Base-by-base conservation (phyloP, 1,284 basidiomycete species). In the Fomitiporia mediterranea region DNA sequence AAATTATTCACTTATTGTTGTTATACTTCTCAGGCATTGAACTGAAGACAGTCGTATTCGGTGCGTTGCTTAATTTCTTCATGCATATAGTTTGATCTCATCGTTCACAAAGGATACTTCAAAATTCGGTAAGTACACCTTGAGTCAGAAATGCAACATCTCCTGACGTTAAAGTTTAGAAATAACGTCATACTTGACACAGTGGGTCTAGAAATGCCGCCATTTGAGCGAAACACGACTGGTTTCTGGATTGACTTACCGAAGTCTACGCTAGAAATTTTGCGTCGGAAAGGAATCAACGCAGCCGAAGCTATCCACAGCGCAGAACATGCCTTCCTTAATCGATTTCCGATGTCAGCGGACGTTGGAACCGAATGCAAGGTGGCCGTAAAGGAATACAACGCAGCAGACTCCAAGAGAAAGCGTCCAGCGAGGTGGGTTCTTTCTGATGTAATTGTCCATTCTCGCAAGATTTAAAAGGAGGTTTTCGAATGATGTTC, bases 181-280 rank as follows among this genome's bases (percentile, higher is more conserved):
- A 78, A 82, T 59, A 77, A 76, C 60, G 74, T 73, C 13, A 89
- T 94, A 53, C 74, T 95, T 25, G 92, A 95, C 62, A 73, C 79
- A 0, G 89, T 95, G 17, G 85, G 91, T 61, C 72, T 95, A 35
- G 84, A 93, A 44, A 90, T 84, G 15, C 86, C 87, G 0, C 82
- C 90, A 0, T 93, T 88, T 76, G 80, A 89, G 62, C 82, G 84
- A 17, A 79, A 85, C 55, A 84, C 89, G 0, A 83, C 79, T 1
- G 93, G 93, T 1, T 76, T 92, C 61, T 96, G 94, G 94, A 74
- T 96, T 25, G 91, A 96, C 65, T 75, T 95, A 1, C 89, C 92
- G 0, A 74, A 73, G 48, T 37, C 67, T 9, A 73, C 75, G 46
- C 69, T 86, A 51, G 71, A 70, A 34, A 72, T 82, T 49, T 78